Evolutionary conservation across 1,139 yeast genomes (phyloP), one percentile per base, ranked within the genome.

Genomic region (Hyphopichia fennica): DNA sequence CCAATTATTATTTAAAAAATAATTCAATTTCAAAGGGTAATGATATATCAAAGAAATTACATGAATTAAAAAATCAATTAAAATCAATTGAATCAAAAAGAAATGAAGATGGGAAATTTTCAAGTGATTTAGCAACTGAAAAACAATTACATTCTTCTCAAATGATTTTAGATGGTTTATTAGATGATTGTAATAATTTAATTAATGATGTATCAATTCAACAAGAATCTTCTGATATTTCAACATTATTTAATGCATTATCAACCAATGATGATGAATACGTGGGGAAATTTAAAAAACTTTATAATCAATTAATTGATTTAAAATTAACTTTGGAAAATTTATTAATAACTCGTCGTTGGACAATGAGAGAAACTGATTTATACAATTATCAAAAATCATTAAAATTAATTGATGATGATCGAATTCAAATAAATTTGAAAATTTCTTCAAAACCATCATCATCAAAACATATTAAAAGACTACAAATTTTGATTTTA

Each of bases 321-420:
- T 72, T 89, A 52, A 88, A 89, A 62, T 72, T 80, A 20, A 84
- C 83, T 17, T 72, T 93, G 48, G 96, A 88, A 54, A 88, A 87
- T 52, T 69, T 93, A 51, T 72, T 90, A 50, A 81, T 93, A 29
- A 93, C 99, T 3, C 83, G 96, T 65, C 80, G 98, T 62, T 93
- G 99, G 99, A 91, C 98, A 2, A 72, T 93, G 65, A 80, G 99
- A 57, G 96, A 90, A 58, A 93, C 98, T 0, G 99, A 93, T 64
- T 72, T 93, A 51, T 93, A 87, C 65, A 76, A 77, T 41, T 91
- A 87, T 60, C 96, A 90, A 62, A 81, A 84, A 56, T 75, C 74
- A 48, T 69, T 91, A 49, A 83, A 82, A 54, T 77, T 75, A 44
- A 82, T 91, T 48, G 96, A 91, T 58, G 84, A 79, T 41, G 62